A percentile compares a stretch with the other conserved stretches of the same genome.
Evolutionary conservation across 306 rosid species (phyloP).

Genomic region (Coriaria nepalensis): DNA sequence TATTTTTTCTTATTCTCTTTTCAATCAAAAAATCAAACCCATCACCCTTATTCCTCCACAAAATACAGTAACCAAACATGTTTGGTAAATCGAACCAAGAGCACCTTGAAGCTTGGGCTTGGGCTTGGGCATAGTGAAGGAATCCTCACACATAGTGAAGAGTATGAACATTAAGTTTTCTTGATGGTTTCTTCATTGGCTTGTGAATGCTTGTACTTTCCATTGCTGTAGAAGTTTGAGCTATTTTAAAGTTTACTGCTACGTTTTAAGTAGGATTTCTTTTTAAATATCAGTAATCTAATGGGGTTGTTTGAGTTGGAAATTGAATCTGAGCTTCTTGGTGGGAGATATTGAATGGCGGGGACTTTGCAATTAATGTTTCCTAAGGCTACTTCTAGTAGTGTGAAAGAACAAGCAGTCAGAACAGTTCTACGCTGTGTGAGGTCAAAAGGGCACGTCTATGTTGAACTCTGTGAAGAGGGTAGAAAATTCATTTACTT

Average conservation of each 20-base stretch:
- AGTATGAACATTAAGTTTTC: slow-evolving; percentile 10
- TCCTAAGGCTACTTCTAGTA: slow-evolving; percentile 24
- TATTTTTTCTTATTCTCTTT: no score
- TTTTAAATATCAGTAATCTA: slow-evolving; percentile 1
- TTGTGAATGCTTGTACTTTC: not conserved
- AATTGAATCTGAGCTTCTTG: slow-evolving; percentile 11
- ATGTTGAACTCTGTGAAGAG: slow-evolving; percentile 66
- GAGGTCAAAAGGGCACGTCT: slow-evolving; percentile 74
- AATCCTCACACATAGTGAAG: no score
- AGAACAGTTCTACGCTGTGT: slow-evolving; percentile 56
- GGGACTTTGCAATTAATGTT: slow-evolving; percentile 43
- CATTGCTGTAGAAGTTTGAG: not conserved
- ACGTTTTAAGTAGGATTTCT: slow-evolving; percentile 1
- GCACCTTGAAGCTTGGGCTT: no score
- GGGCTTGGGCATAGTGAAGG: no score
- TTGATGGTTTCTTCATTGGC: slow-evolving; percentile 1
- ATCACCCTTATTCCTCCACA: no score
- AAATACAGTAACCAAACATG: no score
- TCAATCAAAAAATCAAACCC: no score
- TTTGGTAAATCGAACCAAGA: no score
- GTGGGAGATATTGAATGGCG: slow-evolving; percentile 37
- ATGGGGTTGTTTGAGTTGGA: slow-evolving; percentile 10
- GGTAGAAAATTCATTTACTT: slow-evolving; percentile 65
- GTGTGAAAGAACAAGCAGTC: slow-evolving; percentile 50
- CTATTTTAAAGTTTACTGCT: not conserved